Conservation (phyloP, 768 basidiomycete species). For the Tricholoma furcatifolium region DNA sequence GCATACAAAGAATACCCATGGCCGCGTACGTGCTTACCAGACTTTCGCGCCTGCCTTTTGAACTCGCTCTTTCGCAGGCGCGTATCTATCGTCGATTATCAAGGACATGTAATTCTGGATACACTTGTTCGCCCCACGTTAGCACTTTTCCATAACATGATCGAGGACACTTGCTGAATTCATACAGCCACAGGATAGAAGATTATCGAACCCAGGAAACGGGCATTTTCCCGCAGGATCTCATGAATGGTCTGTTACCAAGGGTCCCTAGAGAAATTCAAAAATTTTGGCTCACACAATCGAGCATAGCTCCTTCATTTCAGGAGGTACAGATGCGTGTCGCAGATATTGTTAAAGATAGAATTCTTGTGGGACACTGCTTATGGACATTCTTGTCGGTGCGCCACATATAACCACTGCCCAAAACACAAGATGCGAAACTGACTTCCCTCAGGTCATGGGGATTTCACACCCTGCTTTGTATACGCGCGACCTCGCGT, state of each 20-base stretch:
- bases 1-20: constrained; percentile 42
- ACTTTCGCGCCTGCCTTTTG: neutral
- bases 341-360: constrained; percentile 39
- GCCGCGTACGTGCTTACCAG: constrained; percentile 40
- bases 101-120: constrained; percentile 44
- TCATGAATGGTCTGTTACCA: constrained; percentile 37
- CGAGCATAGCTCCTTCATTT: constrained; percentile 44
- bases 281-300: neutral
- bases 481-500: constrained; percentile 52
- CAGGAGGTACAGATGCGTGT: constrained; percentile 45
- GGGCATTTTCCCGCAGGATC: constrained; percentile 38
- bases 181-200: constrained; percentile 45
- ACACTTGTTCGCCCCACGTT: constrained; percentile 56
- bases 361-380: constrained; percentile 55
- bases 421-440: neutral
- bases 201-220: constrained; percentile 48
- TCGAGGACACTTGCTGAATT: neutral
- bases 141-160: constrained; percentile 13
- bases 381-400: constrained; percentile 56
- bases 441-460: constrained; percentile 37
- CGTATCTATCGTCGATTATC: constrained; percentile 50
- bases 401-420: constrained; percentile 15
- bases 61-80: constrained; percentile 30
- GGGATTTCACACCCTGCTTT: constrained; percentile 50
- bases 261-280: neutral